phyloP scores from a whole-genome alignment of 257 asterid species.

The Knoxia roxburghii region DNA sequence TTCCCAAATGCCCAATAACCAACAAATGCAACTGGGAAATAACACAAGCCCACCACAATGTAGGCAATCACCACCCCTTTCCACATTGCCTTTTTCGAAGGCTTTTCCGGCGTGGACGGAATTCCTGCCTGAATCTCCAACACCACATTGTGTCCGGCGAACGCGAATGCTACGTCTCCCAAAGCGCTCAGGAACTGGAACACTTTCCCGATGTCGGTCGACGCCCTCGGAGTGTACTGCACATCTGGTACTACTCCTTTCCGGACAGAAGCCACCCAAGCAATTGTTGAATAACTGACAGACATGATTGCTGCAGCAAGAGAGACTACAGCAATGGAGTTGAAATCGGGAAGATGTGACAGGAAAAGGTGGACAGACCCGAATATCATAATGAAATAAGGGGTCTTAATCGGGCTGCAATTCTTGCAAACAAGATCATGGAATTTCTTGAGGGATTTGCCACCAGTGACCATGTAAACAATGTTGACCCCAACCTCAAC shows the following conservation, averaged over 20 bases:
- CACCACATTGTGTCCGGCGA: conserved; percentile 49
- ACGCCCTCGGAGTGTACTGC: conserved; percentile 26
- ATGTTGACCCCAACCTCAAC: conserved; percentile 48
- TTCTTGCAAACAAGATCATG: conserved; percentile 21
- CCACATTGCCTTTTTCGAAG: conserved; percentile 53
- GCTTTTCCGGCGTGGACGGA: conserved; percentile 36
- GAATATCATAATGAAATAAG: conserved; percentile 40
- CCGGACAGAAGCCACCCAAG: conserved; percentile 39
- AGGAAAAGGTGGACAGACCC: conserved; percentile 40
- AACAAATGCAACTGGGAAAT: conserved; percentile 42
- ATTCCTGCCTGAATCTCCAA: conserved; percentile 55
- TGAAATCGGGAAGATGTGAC: conserved; percentile 47
- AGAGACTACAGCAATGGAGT: conserved; percentile 34
- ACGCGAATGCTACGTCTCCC: conserved; percentile 52
- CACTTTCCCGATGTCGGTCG: conserved; percentile 20
- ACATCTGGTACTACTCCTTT: conserved; percentile 28
- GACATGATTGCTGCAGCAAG: conserved; percentile 60
- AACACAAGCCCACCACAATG: conserved; percentile 36
- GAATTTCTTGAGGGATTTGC: conserved; percentile 42
- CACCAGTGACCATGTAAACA: conserved; percentile 59
- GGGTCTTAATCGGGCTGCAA: conserved; percentile 21
- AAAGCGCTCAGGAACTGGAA: conserved; percentile 41
- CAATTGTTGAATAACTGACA: conserved; percentile 44
- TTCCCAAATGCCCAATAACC: conserved; percentile 43
- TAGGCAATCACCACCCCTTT: conserved; percentile 40